These are phyloP conservation scores for Alternaria longipes DNA, from an alignment of 2,329 filamentous ascomycete species.

Conservation along the genomic window DNA sequence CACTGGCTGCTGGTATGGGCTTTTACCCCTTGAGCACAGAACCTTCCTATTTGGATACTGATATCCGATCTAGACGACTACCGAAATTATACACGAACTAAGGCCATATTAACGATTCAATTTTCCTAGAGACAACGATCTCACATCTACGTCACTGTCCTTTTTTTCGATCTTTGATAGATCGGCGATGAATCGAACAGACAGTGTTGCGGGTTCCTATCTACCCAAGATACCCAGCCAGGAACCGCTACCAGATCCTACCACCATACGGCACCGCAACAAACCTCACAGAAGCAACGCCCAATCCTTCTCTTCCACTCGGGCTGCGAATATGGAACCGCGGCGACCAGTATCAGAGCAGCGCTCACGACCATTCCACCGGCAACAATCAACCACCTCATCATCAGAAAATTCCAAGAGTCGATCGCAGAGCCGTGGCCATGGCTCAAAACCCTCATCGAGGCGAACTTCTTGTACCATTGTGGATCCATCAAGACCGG, in stretches of 20 bases:
- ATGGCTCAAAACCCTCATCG: constrained; percentile 47
- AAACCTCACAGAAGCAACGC: constrained; percentile 24
- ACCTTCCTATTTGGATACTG: constrained; percentile 34
- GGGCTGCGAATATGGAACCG: constrained; percentile 22
- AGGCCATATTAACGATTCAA: constrained; percentile 27
- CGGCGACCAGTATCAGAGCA: constrained; percentile 40
- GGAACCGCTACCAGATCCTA: constrained; percentile 30
- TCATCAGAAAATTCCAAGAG: constrained; percentile 42
- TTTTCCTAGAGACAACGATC: constrained; percentile 15
- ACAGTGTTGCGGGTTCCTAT: constrained; percentile 44
- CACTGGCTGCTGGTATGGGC: constrained; percentile 39
- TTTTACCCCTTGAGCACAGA: constrained; percentile 30
- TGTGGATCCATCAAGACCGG: constrained; percentile 46
- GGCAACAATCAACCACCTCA: constrained; percentile 41
- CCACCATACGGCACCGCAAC: constrained; percentile 30
- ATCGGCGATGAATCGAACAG: constrained; percentile 45
- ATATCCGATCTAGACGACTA: constrained; percentile 33
- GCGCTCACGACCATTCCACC: constrained; percentile 28
- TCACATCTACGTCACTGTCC: constrained; percentile 27
- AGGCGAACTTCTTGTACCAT: constrained; percentile 48
- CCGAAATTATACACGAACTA: constrained; percentile 31
- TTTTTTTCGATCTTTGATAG: constrained; percentile 30
- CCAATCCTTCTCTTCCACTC: constrained; percentile 10
- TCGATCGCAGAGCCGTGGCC: constrained; percentile 37
- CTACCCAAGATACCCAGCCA: constrained; percentile 27